Evolutionary conservation across 768 basidiomycete genomes (phyloP), one percentile per base, ranked within the genome.

Genomic region (Filobasidium floriforme): DNA sequence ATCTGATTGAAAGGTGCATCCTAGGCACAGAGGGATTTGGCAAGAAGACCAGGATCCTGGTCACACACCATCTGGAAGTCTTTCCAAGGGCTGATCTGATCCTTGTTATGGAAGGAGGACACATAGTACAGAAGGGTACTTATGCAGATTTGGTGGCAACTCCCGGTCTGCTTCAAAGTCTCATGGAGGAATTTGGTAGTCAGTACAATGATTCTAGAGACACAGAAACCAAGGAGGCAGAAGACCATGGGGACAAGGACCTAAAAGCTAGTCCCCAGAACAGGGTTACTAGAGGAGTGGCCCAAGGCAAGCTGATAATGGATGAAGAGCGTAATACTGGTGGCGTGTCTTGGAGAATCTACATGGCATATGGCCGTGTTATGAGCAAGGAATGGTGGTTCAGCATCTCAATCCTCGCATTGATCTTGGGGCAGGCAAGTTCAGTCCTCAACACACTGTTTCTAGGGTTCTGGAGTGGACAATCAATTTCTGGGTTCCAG

Each of bases 391-490:
- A 57, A 5, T 85, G 79, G 74, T 71, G 74, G 1, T 83, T 84
- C 0, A 26, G 83, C 12, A 79, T 87, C 15, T 60, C 84, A 0
- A 24, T 75, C 0, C 70, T 85, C 18, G 73, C 87, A 7, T 10
- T 54, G 14, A 68, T 81, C 5, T 57, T 87, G 0, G 76, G 76
- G 11, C 85, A 89, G 73, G 81, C 74, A 1, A 79, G 84, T 22
- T 79, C 81, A 73, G 87, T 89, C 40, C 84, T 82, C 0, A 86
- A 84, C 69, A 86, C 83, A 40, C 74, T 90, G 5, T 85, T 87
- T 79, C 81, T 90, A n/a, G 88, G 88, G 0, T 88, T 86, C 70
- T 90, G 88, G 88, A 85, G 86, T 0, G 80, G 81, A 0, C 66
- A 80, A 18, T 83, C 79, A n/a, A 83, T 89, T 18, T 66, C 70